Evolutionary conservation across 352 stramenopile genomes (phyloP).

Genomic region (Aphanomyces stellatus): DNA sequence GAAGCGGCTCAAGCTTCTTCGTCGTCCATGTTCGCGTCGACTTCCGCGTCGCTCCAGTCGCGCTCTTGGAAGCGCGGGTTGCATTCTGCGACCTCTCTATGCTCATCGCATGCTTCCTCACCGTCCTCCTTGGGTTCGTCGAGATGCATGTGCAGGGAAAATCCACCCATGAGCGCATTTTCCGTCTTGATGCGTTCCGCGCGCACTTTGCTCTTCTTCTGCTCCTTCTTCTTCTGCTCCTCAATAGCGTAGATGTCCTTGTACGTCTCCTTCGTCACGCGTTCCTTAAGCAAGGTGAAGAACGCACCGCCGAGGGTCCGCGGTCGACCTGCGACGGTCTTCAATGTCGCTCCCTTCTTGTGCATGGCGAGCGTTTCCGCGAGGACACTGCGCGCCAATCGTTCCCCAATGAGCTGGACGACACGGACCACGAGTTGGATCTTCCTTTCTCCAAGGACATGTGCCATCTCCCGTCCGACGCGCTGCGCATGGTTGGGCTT

Average conservation of each 20-base stretch:
- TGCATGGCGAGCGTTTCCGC: slow-evolving; percentile 58
- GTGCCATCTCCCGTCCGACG: slow-evolving; percentile 12
- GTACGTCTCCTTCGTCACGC: slow-evolving; percentile 59
- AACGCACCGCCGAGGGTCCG: slow-evolving; percentile 65
- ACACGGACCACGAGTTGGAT: slow-evolving; percentile 60
- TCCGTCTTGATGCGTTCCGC: slow-evolving; percentile 52
- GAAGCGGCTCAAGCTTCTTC: background rate
- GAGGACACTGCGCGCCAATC: slow-evolving; percentile 50
- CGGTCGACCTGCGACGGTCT: slow-evolving; percentile 25
- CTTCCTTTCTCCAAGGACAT: slow-evolving; percentile 15
- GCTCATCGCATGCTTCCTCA: background rate
- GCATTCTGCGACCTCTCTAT: background rate
- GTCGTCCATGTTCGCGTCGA: background rate
- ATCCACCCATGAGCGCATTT: slow-evolving; percentile 42
- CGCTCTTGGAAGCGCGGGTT: background rate
- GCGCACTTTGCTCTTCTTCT: slow-evolving; percentile 43
- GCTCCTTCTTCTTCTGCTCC: slow-evolving; percentile 61
- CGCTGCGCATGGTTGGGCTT: slow-evolving; percentile 9
- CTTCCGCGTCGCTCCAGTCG: background rate
- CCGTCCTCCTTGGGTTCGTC: background rate
- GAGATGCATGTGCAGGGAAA: slow-evolving; percentile 45
- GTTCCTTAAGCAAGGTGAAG: slow-evolving; percentile 52
- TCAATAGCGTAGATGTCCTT: slow-evolving; percentile 70
- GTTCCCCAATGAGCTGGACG: slow-evolving; percentile 35
- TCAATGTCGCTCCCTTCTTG: slow-evolving; percentile 30